phyloP scores from a whole-genome alignment of 2,329 filamentous ascomycete genomes.

The Fusarium sp. region DNA sequence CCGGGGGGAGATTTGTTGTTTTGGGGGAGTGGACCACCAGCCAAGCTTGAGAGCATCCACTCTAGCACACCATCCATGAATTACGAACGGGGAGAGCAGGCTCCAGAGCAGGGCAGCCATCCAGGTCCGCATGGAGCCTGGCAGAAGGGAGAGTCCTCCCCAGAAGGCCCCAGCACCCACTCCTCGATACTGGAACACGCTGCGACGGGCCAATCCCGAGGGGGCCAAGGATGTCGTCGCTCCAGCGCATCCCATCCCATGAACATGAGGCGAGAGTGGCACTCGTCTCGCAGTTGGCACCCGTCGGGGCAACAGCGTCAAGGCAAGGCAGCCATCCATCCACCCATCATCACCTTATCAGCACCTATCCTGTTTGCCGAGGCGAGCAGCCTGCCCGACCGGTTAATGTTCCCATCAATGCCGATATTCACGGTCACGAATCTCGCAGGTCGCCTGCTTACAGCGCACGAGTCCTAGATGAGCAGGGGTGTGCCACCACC shows the following conservation, averaged over 20 bases:
- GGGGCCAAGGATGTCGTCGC: background rate
- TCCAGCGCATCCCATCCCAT: background rate
- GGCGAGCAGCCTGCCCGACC: background rate
- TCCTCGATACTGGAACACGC: background rate
- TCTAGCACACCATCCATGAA: slow-evolving; percentile 12
- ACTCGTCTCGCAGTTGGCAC: background rate
- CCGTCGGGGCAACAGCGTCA: background rate
- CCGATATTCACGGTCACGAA: slow-evolving; percentile 11
- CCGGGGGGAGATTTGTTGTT: slow-evolving; percentile 29
- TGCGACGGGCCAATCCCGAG: background rate
- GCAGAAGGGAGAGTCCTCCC: background rate
- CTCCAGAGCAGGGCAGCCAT: slow-evolving; percentile 8
- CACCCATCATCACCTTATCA: background rate
- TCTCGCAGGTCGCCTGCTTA: slow-evolving; percentile 15
- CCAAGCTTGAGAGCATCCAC: slow-evolving; percentile 25
- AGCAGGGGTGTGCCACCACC: slow-evolving; percentile 1
- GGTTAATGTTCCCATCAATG: background rate
- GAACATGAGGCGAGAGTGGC: slow-evolving; percentile 8
- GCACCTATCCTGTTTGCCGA: background rate
- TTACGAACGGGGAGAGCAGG: background rate
- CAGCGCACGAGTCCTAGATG: slow-evolving; percentile 7
- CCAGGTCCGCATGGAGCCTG: slow-evolving; percentile 5
- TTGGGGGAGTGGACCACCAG: slow-evolving; percentile 28
- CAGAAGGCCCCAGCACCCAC: background rate
- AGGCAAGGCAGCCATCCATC: background rate